Evolutionary conservation across 1,284 basidiomycete genomes (phyloP), one percentile per base, ranked within the genome.

Genomic region (Sporisorium scitamineum): DNA sequence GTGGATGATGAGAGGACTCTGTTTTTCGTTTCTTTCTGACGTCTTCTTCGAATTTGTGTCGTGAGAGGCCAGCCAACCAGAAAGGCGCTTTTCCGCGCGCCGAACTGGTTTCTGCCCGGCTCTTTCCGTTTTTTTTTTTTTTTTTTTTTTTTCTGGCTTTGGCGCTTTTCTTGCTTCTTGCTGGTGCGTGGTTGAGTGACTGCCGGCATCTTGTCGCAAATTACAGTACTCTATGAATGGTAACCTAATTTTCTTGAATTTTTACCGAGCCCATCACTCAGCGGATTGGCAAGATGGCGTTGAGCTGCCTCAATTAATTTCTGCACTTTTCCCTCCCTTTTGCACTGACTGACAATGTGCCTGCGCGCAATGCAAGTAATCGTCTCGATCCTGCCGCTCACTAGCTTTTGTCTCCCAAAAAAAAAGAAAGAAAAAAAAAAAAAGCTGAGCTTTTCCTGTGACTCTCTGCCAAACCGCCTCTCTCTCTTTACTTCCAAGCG

Each of bases 11-110:
- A 37, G n/a, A n/a, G n/a, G n/a, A n/a, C n/a, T n/a, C n/a, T n/a
- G n/a, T n/a, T n/a, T n/a, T n/a, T n/a, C n/a, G n/a, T 24, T 32
- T 51, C 20, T 14, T 52, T 52, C 48, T 50, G 48, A 50, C 48
- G 48, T 50, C 48, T 27, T 48, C 22, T 50, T 50, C 29, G 48
- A 50, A 50, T 32, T 50, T 32, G 50, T 24, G 32, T 34, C 29
- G 31, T 52, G 50, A 37, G 50, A n/a, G 6, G 14, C 22, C 16
- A 52, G 27, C 50, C 50, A 52, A 52, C 50, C 50, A 52, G 50
- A 52, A 37, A n/a, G 32, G 16, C 13, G 31, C 50, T 52, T 52
- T 52, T 24, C 11, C 22, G 31, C 32, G 48, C 29, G 48, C 48
- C 47, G 16, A 50, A 31, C 3, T 20, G 18, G 7, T 41, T n/a